These are phyloP conservation scores for Daldinia concentrica DNA, from an alignment of 495 filamentous ascomycete species.

Conservation along the genomic window DNA sequence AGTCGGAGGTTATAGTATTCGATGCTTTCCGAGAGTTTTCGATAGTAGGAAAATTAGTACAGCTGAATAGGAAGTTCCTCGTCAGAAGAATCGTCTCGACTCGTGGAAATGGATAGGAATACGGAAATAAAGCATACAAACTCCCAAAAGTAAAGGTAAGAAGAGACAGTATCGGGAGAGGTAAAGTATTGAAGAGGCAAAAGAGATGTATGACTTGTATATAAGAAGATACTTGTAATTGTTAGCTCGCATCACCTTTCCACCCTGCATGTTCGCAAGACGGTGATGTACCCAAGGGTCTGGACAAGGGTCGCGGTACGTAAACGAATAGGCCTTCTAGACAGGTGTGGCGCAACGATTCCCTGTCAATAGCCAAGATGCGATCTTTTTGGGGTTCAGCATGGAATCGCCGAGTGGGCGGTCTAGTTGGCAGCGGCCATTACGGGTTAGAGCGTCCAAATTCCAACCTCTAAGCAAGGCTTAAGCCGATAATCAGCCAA, in stretches of 20 bases:
- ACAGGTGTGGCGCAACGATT: slow-evolving; percentile 39
- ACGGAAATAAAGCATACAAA: slow-evolving; percentile 21
- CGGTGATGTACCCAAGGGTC: slow-evolving; percentile 38
- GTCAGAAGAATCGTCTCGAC: slow-evolving; percentile 15
- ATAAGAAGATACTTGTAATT: slow-evolving; percentile 47
- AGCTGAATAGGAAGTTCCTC: slow-evolving; percentile 19
- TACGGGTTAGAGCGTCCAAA: slow-evolving; percentile 27
- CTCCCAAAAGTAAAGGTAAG: slow-evolving; percentile 14
- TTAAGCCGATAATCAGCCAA: slow-evolving; percentile 27
- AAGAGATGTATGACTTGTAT: slow-evolving; percentile 42
- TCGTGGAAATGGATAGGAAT: slow-evolving; percentile 22
- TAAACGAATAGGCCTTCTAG: slow-evolving; percentile 30
- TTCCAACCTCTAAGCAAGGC: slow-evolving; percentile 25
- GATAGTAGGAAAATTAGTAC: not conserved
- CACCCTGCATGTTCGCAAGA: slow-evolving; percentile 33
- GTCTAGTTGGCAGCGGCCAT: slow-evolving; percentile 37
- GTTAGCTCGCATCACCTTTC: slow-evolving; percentile 40
- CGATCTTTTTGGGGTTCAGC: slow-evolving; percentile 34
- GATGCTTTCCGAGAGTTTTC: slow-evolving; percentile 5
- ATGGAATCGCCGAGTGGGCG: slow-evolving; percentile 43
- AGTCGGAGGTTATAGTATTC: slow-evolving; percentile 15
- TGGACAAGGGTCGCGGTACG: slow-evolving; percentile 38
- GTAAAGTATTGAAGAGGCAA: slow-evolving; percentile 36
- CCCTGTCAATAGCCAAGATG: slow-evolving; percentile 42
- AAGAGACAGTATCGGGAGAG: slow-evolving; percentile 39